phyloP scores from a whole-genome alignment of 768 basidiomycete species.

The Phylloporus sp. region DNA sequence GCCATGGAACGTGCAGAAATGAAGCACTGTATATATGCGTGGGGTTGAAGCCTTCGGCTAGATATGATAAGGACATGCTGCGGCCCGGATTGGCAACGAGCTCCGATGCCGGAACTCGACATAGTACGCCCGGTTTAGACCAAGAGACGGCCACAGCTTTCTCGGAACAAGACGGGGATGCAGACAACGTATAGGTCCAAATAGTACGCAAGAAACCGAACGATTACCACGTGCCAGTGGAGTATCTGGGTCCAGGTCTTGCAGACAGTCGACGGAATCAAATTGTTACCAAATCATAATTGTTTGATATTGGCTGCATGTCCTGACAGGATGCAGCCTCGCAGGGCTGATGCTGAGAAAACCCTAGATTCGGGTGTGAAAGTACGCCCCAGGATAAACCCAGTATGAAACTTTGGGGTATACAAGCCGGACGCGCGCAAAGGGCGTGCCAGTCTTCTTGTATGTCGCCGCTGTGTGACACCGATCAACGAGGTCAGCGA shows the following conservation, averaged over 20 bases:
- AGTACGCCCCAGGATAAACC: conserved; percentile 8
- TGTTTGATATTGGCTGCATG: conserved; percentile 10
- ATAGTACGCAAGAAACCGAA: conserved; percentile 11
- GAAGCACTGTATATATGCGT: neutral
- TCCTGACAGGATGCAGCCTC: conserved; percentile 12
- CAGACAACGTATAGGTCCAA: neutral
- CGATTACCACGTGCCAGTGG: conserved; percentile 28
- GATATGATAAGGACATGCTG: conserved; percentile 25
- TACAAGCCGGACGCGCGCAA: conserved; percentile 24
- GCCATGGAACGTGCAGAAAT: conserved; percentile 2
- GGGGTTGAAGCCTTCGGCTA: conserved; percentile 19
- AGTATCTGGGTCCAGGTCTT: conserved; percentile 27
- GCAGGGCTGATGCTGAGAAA: conserved; percentile 23
- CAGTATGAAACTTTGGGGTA: conserved; percentile 15
- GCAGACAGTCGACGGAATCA: conserved; percentile 7
- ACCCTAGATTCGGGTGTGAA: conserved; percentile 20
- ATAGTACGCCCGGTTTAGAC: neutral
- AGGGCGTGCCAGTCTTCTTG: conserved; percentile 25
- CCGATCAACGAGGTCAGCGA: conserved; percentile 10
- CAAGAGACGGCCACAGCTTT: conserved; percentile 15
- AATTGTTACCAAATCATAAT: conserved; percentile 22
- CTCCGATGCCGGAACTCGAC: conserved; percentile 23
- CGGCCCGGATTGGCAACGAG: conserved; percentile 15
- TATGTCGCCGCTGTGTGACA: conserved; percentile 16
- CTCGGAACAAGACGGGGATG: conserved; percentile 7